Percentiles rank a stretch among this genome's conserved stretches.
These are phyloP conservation scores for Colletotrichum sp. DNA, from an alignment of 2,329 filamentous ascomycete genomes.

Conservation along the genomic window DNA sequence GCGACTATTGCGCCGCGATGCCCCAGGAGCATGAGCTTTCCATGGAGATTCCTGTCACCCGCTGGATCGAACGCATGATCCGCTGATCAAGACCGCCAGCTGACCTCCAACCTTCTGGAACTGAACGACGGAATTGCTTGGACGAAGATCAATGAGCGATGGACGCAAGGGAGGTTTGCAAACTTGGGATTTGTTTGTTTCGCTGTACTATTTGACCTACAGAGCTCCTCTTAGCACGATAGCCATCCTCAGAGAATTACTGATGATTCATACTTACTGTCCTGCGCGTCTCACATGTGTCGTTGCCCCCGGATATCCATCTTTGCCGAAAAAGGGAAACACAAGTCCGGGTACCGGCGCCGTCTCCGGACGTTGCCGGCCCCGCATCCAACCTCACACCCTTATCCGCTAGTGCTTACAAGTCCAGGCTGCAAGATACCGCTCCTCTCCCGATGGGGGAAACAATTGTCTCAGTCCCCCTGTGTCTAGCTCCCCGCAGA, in stretches of 20 bases:
- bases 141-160: background rate
- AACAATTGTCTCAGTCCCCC: background rate
- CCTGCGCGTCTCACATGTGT: background rate
- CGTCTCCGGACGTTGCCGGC: background rate
- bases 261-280: constrained; percentile 8
- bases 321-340: background rate
- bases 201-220: constrained; percentile 15
- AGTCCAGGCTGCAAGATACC: background rate
- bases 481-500: background rate
- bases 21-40: background rate
- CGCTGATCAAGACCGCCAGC: background rate
- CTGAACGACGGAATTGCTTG: background rate
- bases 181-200: constrained; percentile 8
- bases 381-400: background rate
- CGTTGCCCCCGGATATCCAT: background rate
- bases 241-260: constrained; percentile 13
- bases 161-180: background rate
- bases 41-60: background rate
- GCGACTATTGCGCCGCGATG: background rate
- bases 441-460: background rate
- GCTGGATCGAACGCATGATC: background rate
- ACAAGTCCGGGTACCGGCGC: background rate
- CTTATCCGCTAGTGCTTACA: background rate
- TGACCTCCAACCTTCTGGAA: background rate
- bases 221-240: constrained; percentile 7